phyloP scores from a whole-genome alignment of 352 stramenopile genomes.

The Bremia lactucae region DNA sequence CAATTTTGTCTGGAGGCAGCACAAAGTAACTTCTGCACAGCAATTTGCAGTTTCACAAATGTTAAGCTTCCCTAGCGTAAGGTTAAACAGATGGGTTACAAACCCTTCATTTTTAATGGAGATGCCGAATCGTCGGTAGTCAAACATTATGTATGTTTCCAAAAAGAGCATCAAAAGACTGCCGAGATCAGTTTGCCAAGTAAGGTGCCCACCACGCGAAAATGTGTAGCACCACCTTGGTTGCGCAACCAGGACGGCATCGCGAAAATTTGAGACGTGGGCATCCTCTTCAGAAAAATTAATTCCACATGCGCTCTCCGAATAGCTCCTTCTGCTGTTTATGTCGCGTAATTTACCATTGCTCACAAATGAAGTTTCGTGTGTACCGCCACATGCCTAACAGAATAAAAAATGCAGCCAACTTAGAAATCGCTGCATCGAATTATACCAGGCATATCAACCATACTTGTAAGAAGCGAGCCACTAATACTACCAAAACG shows the following conservation, averaged over 20 bases:
- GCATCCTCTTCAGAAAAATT: constrained; percentile 18
- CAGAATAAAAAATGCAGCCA: background rate
- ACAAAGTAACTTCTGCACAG: constrained; percentile 75
- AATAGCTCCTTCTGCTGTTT: constrained; percentile 23
- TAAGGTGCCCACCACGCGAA: constrained; percentile 40
- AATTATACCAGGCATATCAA: background rate
- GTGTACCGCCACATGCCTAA: constrained; percentile 64
- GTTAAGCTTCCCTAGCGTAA: background rate
- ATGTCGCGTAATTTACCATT: constrained; percentile 11
- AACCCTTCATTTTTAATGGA: constrained; percentile 64
- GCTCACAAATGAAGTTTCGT: constrained; percentile 35
- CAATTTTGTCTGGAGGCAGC: constrained; percentile 37
- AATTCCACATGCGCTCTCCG: constrained; percentile 12
- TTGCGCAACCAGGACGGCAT: constrained; percentile 5
- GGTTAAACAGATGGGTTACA: too few species aligned
- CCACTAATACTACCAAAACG: constrained; percentile 90
- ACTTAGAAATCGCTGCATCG: background rate
- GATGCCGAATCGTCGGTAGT: constrained; percentile 74
- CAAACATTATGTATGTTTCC: constrained; percentile 79
- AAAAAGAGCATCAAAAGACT: constrained; percentile 68
- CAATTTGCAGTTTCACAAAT: background rate
- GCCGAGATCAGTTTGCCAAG: constrained; percentile 62
- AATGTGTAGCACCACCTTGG: constrained; percentile 58
- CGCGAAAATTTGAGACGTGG: constrained; percentile 2
- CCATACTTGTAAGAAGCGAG: constrained; percentile 87